phyloP scores from a whole-genome alignment of 495 filamentous ascomycete species.

The Achaetomiella virescens region DNA sequence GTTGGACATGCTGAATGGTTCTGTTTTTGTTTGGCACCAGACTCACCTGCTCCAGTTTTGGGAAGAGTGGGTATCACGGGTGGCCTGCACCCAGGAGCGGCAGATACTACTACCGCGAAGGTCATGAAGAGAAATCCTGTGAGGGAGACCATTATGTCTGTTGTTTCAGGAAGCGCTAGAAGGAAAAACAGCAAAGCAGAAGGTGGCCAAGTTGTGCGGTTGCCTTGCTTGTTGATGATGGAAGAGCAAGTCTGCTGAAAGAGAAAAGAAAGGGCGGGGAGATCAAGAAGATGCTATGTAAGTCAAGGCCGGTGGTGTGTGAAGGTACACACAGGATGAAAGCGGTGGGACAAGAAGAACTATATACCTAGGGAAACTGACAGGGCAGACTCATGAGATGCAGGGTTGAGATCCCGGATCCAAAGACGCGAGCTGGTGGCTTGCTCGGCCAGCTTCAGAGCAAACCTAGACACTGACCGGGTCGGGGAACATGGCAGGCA shows the following conservation, averaged over 20 bases:
- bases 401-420: conserved; percentile 2
- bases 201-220: too few species aligned
- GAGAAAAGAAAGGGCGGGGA: conserved; percentile 1
- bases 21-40: not conserved
- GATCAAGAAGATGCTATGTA: conserved; percentile 1
- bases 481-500: conserved; percentile 11
- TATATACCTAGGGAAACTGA: conserved; percentile 12
- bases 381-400: not conserved
- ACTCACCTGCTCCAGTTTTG: conserved; percentile 20
- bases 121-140: conserved; percentile 21
- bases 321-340: conserved; percentile 6
- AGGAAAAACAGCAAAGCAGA: conserved; percentile 11
- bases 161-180: conserved; percentile 3
- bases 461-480: conserved; percentile 1
- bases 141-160: conserved; percentile 28
- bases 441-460: not conserved
- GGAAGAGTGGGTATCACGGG: conserved; percentile 21
- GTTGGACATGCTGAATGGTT: not conserved
- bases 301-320: conserved; percentile 2
- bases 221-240: not conserved
- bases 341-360: conserved; percentile 2
- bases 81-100: conserved; percentile 14
- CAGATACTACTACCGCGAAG: conserved; percentile 22
- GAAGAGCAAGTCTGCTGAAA: conserved; percentile 1
- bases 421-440: conserved; percentile 5